These are phyloP conservation scores for Candida wancherniae DNA, from an alignment of 805 yeast genomes.

Conservation along the genomic window DNA sequence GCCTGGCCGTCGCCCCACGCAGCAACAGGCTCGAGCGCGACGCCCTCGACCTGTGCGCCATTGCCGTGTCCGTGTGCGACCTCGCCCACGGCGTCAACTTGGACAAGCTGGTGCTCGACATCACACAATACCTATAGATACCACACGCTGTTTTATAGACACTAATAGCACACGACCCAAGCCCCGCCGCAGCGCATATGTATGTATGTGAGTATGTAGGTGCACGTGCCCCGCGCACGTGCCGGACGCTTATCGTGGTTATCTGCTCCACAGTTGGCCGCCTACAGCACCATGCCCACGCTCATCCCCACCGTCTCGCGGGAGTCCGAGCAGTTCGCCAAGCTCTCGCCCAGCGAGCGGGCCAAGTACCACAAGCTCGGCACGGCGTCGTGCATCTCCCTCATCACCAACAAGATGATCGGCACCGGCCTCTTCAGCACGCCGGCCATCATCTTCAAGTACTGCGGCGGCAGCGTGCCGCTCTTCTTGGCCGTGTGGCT, in stretches of 20 bases:
- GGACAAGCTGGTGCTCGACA: slow-evolving; percentile 1
- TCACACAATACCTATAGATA: neutral
- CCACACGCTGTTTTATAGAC: too few relatives aligned
- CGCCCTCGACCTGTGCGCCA: slow-evolving; percentile 8
- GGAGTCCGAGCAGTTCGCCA: slow-evolving; percentile 6
- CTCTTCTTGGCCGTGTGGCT: slow-evolving; percentile 30
- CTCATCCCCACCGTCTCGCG: slow-evolving; percentile 10
- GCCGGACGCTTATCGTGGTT: too few relatives aligned
- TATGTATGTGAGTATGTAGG: too few relatives aligned
- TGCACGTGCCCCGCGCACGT: too few relatives aligned
- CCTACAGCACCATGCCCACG: slow-evolving; percentile 12
- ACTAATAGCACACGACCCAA: too few relatives aligned
- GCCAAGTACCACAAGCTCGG: slow-evolving; percentile 17
- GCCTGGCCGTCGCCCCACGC: too few relatives aligned
- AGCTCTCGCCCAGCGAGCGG: slow-evolving; percentile 6
- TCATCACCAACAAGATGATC: slow-evolving; percentile 63
- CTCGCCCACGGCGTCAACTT: slow-evolving; percentile 7
- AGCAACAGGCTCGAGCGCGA: too few relatives aligned
- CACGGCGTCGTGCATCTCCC: slow-evolving; percentile 32
- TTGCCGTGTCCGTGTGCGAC: slow-evolving; percentile 11
- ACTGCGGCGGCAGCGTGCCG: slow-evolving; percentile 35
- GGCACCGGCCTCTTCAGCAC: slow-evolving; percentile 74
- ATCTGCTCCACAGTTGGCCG: too few relatives aligned
- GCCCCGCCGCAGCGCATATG: too few relatives aligned
- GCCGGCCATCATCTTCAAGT: slow-evolving; percentile 60